Percentiles rank a stretch among this genome's conserved stretches.
These are phyloP conservation scores for Candida alai DNA, from an alignment of 805 yeast species.

Conservation along the genomic window DNA sequence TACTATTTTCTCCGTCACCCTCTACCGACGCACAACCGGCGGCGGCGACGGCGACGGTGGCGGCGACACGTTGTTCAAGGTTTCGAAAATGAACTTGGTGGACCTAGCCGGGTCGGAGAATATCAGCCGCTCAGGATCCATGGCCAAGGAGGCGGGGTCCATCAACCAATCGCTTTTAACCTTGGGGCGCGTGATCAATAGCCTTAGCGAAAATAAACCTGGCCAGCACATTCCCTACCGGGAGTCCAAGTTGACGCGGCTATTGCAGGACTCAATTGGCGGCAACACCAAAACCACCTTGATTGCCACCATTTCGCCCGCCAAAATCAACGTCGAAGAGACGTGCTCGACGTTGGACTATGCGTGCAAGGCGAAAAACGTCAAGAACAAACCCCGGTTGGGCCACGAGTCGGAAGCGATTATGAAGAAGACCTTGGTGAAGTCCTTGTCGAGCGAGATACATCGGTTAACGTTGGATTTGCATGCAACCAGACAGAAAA, in stretches of 20 bases:
- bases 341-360: conserved; percentile 83
- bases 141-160: conserved; percentile 90
- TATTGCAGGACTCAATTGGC: conserved; percentile 79
- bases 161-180: conserved; percentile 86
- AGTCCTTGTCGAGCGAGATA: conserved; percentile 53
- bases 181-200: conserved; percentile 83
- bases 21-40: conserved; percentile 55
- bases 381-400: conserved; percentile 56
- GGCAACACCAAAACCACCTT: conserved; percentile 84
- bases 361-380: conserved; percentile 82
- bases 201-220: conserved; percentile 25
- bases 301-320: conserved; percentile 86
- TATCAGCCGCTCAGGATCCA: conserved; percentile 82
- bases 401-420: conserved; percentile 40
- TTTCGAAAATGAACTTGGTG: conserved; percentile 76
- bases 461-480: conserved; percentile 56
- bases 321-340: conserved; percentile 71
- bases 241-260: conserved; percentile 72
- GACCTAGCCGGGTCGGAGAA: conserved; percentile 97
- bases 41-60: conserved; percentile 1
- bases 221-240: conserved; percentile 75
- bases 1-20: conserved; percentile 64
- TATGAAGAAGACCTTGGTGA: conserved; percentile 50
- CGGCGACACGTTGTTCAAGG: conserved; percentile 20
- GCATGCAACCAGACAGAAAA: conserved; percentile 56